These are phyloP conservation scores for Fraxinus cuspidata DNA, from an alignment of 257 asterid species.

Conservation along the genomic window DNA sequence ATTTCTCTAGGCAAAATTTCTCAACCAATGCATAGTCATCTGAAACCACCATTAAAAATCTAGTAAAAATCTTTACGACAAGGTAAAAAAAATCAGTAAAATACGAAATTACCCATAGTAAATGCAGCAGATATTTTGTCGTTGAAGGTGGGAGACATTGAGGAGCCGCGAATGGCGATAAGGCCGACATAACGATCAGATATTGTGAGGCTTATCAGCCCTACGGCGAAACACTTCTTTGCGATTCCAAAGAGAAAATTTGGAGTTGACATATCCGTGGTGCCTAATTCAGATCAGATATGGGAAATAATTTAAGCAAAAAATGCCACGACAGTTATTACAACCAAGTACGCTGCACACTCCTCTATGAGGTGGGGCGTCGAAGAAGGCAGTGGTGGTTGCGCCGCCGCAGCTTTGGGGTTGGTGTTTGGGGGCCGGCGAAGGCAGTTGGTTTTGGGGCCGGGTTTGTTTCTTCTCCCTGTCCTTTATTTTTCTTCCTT, in stretches of 20 bases:
- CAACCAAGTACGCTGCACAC: neutral
- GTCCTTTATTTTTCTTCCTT: neutral
- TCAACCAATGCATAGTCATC: conserved; percentile 81
- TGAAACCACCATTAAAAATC: conserved; percentile 28
- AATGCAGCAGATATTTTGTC: conserved; percentile 29
- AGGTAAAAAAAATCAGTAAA: neutral
- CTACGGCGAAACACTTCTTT: conserved; percentile 52
- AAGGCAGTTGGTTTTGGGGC: neutral
- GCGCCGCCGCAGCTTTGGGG: no score
- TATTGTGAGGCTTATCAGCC: conserved; percentile 65
- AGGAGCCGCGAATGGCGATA: conserved; percentile 74
- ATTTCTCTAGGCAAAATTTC: conserved; percentile 72
- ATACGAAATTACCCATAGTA: conserved; percentile 43
- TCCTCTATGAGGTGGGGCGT: neutral
- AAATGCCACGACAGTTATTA: neutral
- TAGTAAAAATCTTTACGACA: neutral
- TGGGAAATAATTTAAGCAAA: neutral
- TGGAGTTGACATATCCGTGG: conserved; percentile 43
- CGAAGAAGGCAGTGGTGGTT: neutral
- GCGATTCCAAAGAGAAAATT: conserved; percentile 47
- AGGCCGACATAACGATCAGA: conserved; percentile 75
- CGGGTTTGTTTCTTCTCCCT: no score
- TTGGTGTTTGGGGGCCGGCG: neutral
- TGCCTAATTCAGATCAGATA: neutral
- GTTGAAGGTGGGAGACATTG: conserved; percentile 90